Conservation (phyloP, 2,329 filamentous ascomycete genomes). For the Zopfia rhizophila region DNA sequence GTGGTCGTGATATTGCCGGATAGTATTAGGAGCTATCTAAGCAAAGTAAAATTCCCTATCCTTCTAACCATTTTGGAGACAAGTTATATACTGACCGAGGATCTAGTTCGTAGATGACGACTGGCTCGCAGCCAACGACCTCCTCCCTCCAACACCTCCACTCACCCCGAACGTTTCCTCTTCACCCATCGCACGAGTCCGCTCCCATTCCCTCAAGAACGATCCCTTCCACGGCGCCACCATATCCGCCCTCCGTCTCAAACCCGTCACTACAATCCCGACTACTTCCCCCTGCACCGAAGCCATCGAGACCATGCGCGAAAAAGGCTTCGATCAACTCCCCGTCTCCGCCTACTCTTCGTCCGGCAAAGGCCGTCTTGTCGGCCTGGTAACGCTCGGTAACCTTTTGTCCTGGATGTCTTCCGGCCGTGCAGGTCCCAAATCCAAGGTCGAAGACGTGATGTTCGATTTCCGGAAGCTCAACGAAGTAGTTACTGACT, state of each 20-base stretch:
- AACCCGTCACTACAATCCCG: conserved; percentile 89
- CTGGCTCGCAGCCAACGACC: conserved; percentile 96
- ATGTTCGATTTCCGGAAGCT: conserved; percentile 97
- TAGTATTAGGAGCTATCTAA: conserved; percentile 96
- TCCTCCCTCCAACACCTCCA: conserved; percentile 73
- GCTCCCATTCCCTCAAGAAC: conserved; percentile 53
- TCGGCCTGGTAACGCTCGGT: conserved; percentile 92
- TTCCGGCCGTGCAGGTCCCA: conserved; percentile 78
- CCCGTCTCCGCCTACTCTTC: conserved; percentile 74
- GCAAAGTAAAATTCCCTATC: conserved; percentile 69
- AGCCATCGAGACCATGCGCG: conserved; percentile 97
- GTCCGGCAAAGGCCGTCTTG: conserved; percentile 75
- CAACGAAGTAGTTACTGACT: conserved; percentile 88
- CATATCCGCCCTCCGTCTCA: conserved; percentile 84
- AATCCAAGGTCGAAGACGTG: conserved; percentile 81
- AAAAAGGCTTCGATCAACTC: conserved; percentile 97
- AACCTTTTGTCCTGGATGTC: conserved; percentile 94
- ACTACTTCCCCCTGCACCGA: conserved; percentile 78
- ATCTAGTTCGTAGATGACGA: conserved; percentile 90
- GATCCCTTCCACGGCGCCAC: conserved; percentile 83
- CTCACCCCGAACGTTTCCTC: conserved; percentile 49
- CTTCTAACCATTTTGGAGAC: neutral
- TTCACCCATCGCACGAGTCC: conserved; percentile 48
- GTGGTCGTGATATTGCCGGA: conserved; percentile 93
- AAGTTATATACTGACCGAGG: conserved; percentile 25